These are phyloP conservation scores for Rhododendron ovatum DNA, from an alignment of 148 eudicot genomes.

Conservation along the genomic window DNA sequence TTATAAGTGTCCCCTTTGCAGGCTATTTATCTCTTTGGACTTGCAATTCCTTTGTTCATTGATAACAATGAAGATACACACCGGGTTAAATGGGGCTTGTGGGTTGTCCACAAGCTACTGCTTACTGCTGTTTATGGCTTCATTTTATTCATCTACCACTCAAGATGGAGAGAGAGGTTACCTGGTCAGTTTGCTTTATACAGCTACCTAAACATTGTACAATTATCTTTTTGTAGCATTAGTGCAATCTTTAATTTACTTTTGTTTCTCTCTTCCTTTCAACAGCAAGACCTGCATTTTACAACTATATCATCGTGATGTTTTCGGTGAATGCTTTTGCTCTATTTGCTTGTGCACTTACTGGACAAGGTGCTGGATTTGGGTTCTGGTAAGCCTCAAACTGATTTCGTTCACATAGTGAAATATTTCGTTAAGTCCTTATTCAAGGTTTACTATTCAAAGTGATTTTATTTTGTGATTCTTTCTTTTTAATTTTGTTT, in stretches of 20 bases:
- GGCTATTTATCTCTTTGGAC: conserved; percentile 60
- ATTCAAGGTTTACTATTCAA: not conserved
- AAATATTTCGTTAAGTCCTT: not conserved
- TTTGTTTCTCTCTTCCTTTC: conserved; percentile 2
- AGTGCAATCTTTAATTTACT: not conserved
- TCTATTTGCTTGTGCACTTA: conserved; percentile 58
- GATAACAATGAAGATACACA: conserved; percentile 30
- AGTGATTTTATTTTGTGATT: not conserved
- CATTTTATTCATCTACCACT: conserved; percentile 60
- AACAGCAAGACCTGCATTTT: conserved; percentile 68
- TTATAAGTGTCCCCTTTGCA: conserved; percentile 8
- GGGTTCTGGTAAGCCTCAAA: conserved; percentile 35
- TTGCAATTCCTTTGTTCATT: conserved; percentile 55
- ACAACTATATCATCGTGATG: conserved; percentile 63
- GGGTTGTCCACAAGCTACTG: conserved; percentile 63
- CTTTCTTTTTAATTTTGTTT: not conserved
- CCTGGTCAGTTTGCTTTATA: conserved; percentile 38
- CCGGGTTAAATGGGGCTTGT: conserved; percentile 57
- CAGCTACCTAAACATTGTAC: not conserved
- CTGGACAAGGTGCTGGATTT: conserved; percentile 55
- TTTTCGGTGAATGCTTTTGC: conserved; percentile 44
- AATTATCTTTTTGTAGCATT: not conserved
- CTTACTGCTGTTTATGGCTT: conserved; percentile 52
- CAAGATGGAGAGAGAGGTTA: conserved; percentile 60
- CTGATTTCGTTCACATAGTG: not conserved